phyloP scores from a whole-genome alignment of 768 basidiomycete species.

The Mycena capillaripes region DNA sequence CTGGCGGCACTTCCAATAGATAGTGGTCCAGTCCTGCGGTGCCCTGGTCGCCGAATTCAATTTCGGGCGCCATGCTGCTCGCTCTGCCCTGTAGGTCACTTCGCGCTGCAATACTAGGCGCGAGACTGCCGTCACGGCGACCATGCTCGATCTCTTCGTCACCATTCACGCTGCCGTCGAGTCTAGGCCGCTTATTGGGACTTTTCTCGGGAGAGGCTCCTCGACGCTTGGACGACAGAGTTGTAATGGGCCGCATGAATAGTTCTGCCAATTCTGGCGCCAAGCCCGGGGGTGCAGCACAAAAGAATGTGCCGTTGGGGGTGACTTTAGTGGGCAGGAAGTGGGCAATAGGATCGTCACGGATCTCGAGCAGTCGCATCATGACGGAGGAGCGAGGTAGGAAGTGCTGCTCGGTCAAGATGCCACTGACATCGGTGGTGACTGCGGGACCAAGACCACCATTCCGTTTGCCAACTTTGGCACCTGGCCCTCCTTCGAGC shows the following conservation, averaged over 20 bases:
- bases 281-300: constrained; percentile 87
- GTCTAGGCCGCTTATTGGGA: constrained; percentile 72
- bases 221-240: constrained; percentile 69
- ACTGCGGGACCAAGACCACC: constrained; percentile 68
- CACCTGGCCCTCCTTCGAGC: constrained; percentile 74
- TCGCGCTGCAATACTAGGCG: constrained; percentile 70
- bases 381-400: constrained; percentile 88
- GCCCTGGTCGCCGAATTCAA: constrained; percentile 75
- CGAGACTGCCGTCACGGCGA: constrained; percentile 76
- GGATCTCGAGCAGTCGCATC: constrained; percentile 89
- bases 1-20: constrained; percentile 77
- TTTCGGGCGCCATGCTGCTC: constrained; percentile 66
- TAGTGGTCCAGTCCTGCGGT: constrained; percentile 71
- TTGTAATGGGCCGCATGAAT: constrained; percentile 83
- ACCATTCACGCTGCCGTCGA: constrained; percentile 64
- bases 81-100: constrained; percentile 68
- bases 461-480: constrained; percentile 65
- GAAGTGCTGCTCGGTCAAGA: constrained; percentile 85
- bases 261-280: constrained; percentile 86
- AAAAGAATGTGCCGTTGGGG: constrained; percentile 81
- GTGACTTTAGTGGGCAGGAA: constrained; percentile 89
- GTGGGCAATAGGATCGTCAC: constrained; percentile 85
- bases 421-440: constrained; percentile 71
- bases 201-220: constrained; percentile 69
- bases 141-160: constrained; percentile 81